Evolutionary conservation across 805 yeast species (phyloP).

Genomic region (Myxozyma neotropica): DNA sequence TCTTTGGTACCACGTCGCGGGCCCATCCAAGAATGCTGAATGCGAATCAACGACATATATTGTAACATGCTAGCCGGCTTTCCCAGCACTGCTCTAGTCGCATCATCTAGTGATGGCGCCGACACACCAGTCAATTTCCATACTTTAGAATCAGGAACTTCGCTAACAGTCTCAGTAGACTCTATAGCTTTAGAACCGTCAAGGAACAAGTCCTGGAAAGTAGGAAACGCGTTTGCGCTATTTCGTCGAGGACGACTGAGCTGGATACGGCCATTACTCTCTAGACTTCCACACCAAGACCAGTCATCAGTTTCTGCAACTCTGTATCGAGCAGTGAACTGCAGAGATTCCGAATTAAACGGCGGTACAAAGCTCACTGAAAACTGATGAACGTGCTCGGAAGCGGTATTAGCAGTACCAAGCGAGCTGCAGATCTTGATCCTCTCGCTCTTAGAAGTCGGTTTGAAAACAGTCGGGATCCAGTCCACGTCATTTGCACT

Average conservation of each 20-base stretch:
- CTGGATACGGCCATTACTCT: slow-evolving; percentile 19
- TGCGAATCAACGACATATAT: slow-evolving; percentile 25
- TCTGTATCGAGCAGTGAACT: slow-evolving; percentile 32
- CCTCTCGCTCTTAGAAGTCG: not conserved
- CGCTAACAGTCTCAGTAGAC: slow-evolving; percentile 11
- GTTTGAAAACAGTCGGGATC: slow-evolving; percentile 15
- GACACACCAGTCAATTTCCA: slow-evolving; percentile 21
- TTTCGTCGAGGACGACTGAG: slow-evolving; percentile 2
- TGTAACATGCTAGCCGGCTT: slow-evolving; percentile 19
- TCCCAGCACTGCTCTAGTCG: slow-evolving; percentile 14
- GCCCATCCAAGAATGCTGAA: slow-evolving; percentile 30
- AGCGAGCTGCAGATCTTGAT: not conserved
- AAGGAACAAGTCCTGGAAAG: slow-evolving; percentile 13
- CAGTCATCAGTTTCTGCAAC: slow-evolving; percentile 9
- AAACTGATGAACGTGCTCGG: not conserved
- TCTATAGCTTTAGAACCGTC: slow-evolving; percentile 8
- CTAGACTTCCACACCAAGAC: slow-evolving; percentile 26
- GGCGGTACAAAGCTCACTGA: slow-evolving; percentile 27
- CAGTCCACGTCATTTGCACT: slow-evolving; percentile 12
- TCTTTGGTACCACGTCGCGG: slow-evolving; percentile 25
- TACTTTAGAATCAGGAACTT: slow-evolving; percentile 20
- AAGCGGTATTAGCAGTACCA: not conserved
- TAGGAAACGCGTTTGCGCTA: not conserved
- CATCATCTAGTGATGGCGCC: not conserved
- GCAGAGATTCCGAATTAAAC: slow-evolving; percentile 5